Evolutionary conservation across 2,329 filamentous ascomycete genomes (phyloP).

Genomic region (Seiridium unicorne): DNA sequence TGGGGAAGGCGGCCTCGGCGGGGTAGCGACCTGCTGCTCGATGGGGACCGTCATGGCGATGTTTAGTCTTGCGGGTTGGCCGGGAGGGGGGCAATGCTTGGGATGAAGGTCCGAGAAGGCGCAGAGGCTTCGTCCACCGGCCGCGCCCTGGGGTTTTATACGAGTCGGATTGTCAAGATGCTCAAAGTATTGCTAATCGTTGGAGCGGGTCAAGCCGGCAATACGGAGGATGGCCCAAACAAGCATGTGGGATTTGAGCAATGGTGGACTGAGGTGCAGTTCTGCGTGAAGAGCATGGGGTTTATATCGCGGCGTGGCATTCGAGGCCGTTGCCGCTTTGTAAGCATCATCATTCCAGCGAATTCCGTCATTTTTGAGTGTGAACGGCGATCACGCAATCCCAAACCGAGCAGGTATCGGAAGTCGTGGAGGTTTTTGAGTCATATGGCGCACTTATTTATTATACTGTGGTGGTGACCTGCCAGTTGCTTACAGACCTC

Average conservation of each 20-base stretch:
- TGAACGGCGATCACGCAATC: constrained; percentile 3
- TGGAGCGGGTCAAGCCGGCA: not conserved
- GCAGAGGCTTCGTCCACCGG: not conserved
- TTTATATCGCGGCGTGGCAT: not conserved
- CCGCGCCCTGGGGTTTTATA: not conserved
- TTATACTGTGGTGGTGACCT: no score
- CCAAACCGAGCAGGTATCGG: not conserved
- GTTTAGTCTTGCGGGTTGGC: no score
- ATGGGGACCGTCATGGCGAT: constrained; percentile 19
- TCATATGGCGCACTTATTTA: not conserved
- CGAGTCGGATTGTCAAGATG: not conserved
- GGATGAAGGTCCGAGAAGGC: not conserved
- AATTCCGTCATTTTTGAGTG: not conserved
- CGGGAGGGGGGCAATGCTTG: no score
- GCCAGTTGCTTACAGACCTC: no score
- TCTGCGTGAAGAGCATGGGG: no score
- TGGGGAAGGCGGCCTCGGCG: constrained; percentile 70
- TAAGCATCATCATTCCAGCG: constrained; percentile 7
- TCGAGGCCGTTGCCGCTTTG: not conserved
- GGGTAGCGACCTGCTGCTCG: constrained; percentile 61
- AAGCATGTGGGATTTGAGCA: not conserved
- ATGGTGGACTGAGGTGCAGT: no score
- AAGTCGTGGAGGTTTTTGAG: not conserved
- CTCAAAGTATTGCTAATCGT: constrained; percentile 1
- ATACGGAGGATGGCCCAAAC: not conserved